Conservation (phyloP, 208 protist species). For the Leishmania turanica region DNA sequence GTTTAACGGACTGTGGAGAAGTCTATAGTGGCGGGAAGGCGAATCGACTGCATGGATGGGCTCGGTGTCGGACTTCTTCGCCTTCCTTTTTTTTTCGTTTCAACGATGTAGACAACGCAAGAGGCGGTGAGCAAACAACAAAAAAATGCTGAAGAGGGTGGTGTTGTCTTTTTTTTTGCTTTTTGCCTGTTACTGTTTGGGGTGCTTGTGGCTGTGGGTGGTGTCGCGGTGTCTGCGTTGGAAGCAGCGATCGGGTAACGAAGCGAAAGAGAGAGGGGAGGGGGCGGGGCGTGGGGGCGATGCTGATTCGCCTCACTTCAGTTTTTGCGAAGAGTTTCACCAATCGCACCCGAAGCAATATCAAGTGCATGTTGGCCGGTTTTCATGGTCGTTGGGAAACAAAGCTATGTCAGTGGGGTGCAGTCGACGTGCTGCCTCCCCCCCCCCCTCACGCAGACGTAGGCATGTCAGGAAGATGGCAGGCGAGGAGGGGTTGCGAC, state of each 20-base stretch:
- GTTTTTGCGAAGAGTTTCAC: background rate
- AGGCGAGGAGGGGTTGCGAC: background rate
- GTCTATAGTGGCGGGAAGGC: background rate
- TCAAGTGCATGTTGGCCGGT: background rate
- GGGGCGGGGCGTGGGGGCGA: background rate
- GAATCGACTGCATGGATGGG: background rate
- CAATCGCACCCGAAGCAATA: background rate
- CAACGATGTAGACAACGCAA: background rate
- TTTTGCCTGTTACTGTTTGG: background rate
- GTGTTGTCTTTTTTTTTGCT: background rate
- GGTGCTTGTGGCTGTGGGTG: background rate
- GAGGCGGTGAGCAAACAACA: fast-evolving
- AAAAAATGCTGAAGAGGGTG: too few relatives aligned
- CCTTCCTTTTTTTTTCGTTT: background rate
- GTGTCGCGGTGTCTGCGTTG: too few relatives aligned
- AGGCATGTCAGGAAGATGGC: background rate
- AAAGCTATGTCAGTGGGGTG: background rate
- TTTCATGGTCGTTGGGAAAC: background rate
- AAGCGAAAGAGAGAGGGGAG: background rate
- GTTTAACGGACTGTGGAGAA: background rate
- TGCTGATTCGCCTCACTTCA: background rate
- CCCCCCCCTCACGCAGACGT: background rate
- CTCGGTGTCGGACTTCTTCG: background rate
- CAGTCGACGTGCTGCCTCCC: background rate
- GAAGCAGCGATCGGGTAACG: background rate